Base-by-base conservation (phyloP, 345 rosid species). In the Kandelia obovata region DNA sequence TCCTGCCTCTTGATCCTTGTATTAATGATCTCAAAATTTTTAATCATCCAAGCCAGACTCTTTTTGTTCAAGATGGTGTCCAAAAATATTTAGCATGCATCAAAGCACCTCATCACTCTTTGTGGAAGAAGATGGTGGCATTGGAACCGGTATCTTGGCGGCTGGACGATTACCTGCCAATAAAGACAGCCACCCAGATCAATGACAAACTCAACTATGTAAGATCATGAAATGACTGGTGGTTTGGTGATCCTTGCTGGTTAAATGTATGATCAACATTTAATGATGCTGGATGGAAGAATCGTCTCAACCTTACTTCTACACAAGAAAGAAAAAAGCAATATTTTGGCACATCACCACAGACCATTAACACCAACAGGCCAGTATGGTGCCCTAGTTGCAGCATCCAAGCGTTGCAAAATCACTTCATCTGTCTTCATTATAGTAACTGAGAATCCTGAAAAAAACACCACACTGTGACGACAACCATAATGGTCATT, bases 381-480 rank as follows among this genome's bases (percentile, higher is more conserved):
- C 99, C 99, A 95, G 75, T 80, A 68, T 56, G 99, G 97, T 74
- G 99, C 97, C 84, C 76, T 88, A n/a, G 99, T 95, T 69, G 86
- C 75, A 77, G 99, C 93, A 81, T 95, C 99, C 77, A 95, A 77
- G 34, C 82, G 84, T 46, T 88, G 86, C 75, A 92, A 78, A 49
- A 89, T 80, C 51, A 75, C 61, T 66, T 83, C 81, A 76, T 92
- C 96, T 47, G 97, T 88, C 83, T 85, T 89, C 99, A 95, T 88
- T 81, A 95, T 88, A 66, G 97, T 82, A 69, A 95, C 87, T 59
- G 99, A 95, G 75, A 95, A 89, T 65, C 99, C 97, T 95, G 82
- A 58, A 73, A 73, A 62, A 60, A 68, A 56, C 65, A 69, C 39
- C 53, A 30, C 47, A 47, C 47, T 52, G 56, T 58, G 61, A 60